Evolutionary conservation across 2,329 filamentous ascomycete genomes (phyloP), one percentile per base, ranked within the genome.

Genomic region (Lachnellula hyalina): DNA sequence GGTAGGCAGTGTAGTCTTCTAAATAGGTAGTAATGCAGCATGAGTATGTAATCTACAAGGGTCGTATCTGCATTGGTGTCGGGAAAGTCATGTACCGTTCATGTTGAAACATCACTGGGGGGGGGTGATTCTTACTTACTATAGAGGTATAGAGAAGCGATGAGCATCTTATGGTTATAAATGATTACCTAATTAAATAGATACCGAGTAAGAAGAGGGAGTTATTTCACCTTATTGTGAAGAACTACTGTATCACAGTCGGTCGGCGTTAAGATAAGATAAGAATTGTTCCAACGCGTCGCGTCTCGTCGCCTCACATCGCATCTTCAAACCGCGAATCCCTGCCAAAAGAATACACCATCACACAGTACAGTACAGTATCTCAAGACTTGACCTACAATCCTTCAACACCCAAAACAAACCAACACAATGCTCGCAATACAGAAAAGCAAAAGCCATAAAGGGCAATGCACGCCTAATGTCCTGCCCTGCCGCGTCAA

Each of bases 401-500:
- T 12, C 21, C 19, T 3, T 3, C 3, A 2, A 21, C 21, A 23
- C 6, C 25, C 38, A 44, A 34, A 21, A 56, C 14, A 32, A 7
- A 25, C 5, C 25, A 25, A 25, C 38, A 56, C 42, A 17, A 68
- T 68, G 67, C 55, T 67, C 46, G 58, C 66, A 35, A 63, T 69
- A 21, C 60, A 63, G 41, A 64, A 65, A 53, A 58, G 57, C 38
- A 62, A 64, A 41, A 51, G 8, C 21, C 56, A 66, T 36, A 57
- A 64, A 47, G 63, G 63, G 9, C 64, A 62, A 60, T 68, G 64
- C 55, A 63, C 56, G 0, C 65, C 86, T 4, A 86, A 96, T 66
- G 74, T 96, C 19, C 77, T 96, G 14, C 91, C 92, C 3, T 94
- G 89, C 65, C 82, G 83, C 52, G 83, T 96, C 66, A 80, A 92